Base-by-base conservation (phyloP, 768 basidiomycete species). In the Megacollybia marginata region DNA sequence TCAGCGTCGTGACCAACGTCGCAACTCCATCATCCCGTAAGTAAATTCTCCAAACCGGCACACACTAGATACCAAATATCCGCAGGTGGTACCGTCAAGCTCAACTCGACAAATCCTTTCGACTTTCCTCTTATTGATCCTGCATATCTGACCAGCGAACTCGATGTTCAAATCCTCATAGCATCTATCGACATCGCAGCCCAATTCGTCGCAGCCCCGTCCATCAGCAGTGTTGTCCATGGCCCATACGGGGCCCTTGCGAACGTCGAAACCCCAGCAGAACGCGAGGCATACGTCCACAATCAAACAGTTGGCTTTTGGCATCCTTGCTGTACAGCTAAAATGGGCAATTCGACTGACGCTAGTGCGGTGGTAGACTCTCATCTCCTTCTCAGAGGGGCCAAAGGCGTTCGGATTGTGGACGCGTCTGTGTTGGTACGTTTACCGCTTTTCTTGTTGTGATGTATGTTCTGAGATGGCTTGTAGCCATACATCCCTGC, bases 51-150 rank as follows among this genome's bases (percentile, higher is more conserved):
- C 23, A 28, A 28, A 28, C 4, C 23, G 6, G 6, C 23, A 6
- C 23, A 28, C 23, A 6, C 23, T 28, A 16, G 18, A 16, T 23
- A n/a, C 15, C 11, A 16, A 13, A 16, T 19, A 5, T 44, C 28
- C 23, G 18, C 33, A 59, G 58, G 58, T 40, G 58, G 58, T 8
- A 44, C 43, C 11, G 16, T 59, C 4, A 56, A 52, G 9, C 44
- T 73, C 53, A 68, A 60, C 43, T 68, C 69, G 13, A 66, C 61
- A 16, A 56, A 64, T 51, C 60, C 69, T 23, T 75, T 74, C 61
- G 62, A 60, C 42, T 34, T 58, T 32, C 74, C 74, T 1, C 40
- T 58, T n/a, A 72, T 76, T 59, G 66, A 76, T 55, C 69, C 72
- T 2, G 66, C 67, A 48, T 70, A 74, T 62, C 65, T 68, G 23